A percentile compares a stretch with the other conserved stretches of the same genome.
phyloP scores from a whole-genome alignment of 2,329 filamentous ascomycete species.

The Xylaria sp. region DNA sequence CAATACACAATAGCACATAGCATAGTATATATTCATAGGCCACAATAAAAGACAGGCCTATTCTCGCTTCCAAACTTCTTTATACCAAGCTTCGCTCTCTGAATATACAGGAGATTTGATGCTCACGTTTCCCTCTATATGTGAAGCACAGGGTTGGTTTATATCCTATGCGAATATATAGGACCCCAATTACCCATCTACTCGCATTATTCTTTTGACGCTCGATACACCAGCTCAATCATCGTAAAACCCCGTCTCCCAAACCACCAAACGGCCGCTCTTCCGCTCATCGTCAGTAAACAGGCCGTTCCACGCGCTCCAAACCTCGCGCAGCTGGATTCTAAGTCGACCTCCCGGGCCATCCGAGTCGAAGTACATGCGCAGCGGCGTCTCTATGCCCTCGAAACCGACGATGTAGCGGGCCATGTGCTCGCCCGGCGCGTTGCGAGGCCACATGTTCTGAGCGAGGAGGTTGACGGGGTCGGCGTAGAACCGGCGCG shows the following conservation, averaged over 20 bases:
- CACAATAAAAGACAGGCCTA: background rate
- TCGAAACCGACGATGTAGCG: slow-evolving; percentile 72
- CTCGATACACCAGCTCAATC: slow-evolving; percentile 9
- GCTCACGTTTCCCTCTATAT: background rate
- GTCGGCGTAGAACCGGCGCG: slow-evolving; percentile 85
- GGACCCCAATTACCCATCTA: background rate
- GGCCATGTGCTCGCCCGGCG: slow-evolving; percentile 56
- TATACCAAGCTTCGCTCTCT: background rate
- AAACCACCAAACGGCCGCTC: slow-evolving; percentile 67
- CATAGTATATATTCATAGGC: background rate
- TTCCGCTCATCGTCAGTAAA: slow-evolving; percentile 72
- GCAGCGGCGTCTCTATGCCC: slow-evolving; percentile 62
- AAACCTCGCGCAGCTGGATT: slow-evolving; percentile 60
- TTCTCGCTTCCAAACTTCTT: background rate
- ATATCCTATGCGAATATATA: background rate
- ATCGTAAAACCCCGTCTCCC: slow-evolving; percentile 55
- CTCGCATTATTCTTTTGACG: background rate
- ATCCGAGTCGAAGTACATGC: slow-evolving; percentile 56
- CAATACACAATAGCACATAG: background rate
- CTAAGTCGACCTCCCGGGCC: slow-evolving; percentile 55
- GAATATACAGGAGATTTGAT: background rate
- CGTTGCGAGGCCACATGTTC: slow-evolving; percentile 61
- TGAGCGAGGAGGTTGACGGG: slow-evolving; percentile 67
- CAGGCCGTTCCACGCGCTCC: slow-evolving; percentile 69
- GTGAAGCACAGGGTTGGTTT: background rate